Evolutionary conservation across 2,329 filamentous ascomycete genomes (phyloP).

Genomic region (Westerdykella ornata): DNA sequence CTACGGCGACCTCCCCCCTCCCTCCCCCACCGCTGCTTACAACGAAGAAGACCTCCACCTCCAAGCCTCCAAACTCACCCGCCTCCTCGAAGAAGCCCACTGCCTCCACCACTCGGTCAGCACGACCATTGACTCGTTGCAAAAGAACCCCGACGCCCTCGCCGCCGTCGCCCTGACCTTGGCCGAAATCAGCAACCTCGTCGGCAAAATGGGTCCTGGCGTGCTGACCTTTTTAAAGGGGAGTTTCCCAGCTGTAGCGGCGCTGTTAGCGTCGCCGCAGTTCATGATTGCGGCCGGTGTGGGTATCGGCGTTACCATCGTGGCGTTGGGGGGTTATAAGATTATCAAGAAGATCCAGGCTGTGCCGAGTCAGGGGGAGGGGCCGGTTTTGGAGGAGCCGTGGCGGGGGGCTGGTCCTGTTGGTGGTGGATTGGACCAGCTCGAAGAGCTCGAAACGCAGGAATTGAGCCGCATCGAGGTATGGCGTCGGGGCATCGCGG

Average conservation of each 20-base stretch:
- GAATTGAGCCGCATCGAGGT: conserved; percentile 54
- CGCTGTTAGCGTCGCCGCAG: conserved; percentile 79
- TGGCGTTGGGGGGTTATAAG: conserved; percentile 94
- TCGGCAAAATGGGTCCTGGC: conserved; percentile 76
- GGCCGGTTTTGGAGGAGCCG: conserved; percentile 7
- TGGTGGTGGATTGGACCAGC: conserved; percentile 15
- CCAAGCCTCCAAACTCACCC: conserved; percentile 68
- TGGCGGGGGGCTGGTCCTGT: conserved; percentile 13
- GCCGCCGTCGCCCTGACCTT: conserved; percentile 89
- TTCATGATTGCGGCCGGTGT: conserved; percentile 90
- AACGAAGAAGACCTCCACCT: conserved; percentile 56
- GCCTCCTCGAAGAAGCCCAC: conserved; percentile 75
- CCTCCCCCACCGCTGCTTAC: conserved; percentile 48
- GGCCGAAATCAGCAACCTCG: conserved; percentile 78
- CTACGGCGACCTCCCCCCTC: conserved; percentile 74
- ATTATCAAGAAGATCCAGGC: conserved; percentile 79
- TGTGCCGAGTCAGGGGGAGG: conserved; percentile 35
- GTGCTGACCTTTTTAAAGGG: conserved; percentile 70
- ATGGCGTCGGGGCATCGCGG: conserved; percentile 59
- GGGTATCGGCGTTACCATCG: conserved; percentile 85
- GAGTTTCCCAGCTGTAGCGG: conserved; percentile 78
- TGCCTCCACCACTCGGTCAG: conserved; percentile 80
- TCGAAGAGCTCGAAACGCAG: conserved; percentile 53
- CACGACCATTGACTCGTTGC: conserved; percentile 71
- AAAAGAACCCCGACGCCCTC: conserved; percentile 81